Evolutionary conservation across 2,329 filamentous ascomycete genomes (phyloP).

Genomic region (Teratosphaeria destructans): DNA sequence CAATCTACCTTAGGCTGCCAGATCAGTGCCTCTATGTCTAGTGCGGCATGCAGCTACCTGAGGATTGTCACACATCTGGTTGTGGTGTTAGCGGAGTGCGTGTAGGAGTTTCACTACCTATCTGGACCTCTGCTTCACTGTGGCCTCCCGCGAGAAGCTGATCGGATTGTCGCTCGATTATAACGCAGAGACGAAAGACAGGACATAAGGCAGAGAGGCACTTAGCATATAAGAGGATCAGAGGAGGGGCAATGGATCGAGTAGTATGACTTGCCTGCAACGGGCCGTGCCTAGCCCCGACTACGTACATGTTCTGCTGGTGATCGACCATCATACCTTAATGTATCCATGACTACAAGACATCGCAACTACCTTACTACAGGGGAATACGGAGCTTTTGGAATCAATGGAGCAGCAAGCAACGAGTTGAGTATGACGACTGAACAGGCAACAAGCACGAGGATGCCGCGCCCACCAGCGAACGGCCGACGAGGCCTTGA

Average conservation of each 20-base stretch:
- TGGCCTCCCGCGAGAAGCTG: not conserved
- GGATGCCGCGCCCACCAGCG: constrained; percentile 47
- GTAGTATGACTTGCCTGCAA: not conserved
- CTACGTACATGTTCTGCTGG: not conserved
- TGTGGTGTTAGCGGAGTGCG: too few relatives aligned
- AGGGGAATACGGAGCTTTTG: too few relatives aligned
- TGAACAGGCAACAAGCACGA: constrained; percentile 1
- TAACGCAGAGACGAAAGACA: not conserved
- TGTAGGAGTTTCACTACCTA: too few relatives aligned
- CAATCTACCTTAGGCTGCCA: too few relatives aligned
- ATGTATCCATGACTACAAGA: too few relatives aligned
- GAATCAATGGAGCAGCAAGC: too few relatives aligned
- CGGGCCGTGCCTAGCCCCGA: not conserved
- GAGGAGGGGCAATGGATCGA: not conserved
- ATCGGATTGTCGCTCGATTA: not conserved
- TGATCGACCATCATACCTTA: not conserved
- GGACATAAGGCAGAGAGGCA: too few relatives aligned
- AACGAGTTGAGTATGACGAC: too few relatives aligned
- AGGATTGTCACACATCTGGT: too few relatives aligned
- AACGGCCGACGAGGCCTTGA: constrained; percentile 42
- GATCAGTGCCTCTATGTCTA: too few relatives aligned
- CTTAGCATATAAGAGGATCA: not conserved
- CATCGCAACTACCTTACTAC: too few relatives aligned
- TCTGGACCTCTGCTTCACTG: not conserved
- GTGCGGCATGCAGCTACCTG: too few relatives aligned